Percentiles rank a stretch among this genome's conserved stretches.
phyloP scores from a whole-genome alignment of 106 monocot genomes.

The Agapanthus africanus region DNA sequence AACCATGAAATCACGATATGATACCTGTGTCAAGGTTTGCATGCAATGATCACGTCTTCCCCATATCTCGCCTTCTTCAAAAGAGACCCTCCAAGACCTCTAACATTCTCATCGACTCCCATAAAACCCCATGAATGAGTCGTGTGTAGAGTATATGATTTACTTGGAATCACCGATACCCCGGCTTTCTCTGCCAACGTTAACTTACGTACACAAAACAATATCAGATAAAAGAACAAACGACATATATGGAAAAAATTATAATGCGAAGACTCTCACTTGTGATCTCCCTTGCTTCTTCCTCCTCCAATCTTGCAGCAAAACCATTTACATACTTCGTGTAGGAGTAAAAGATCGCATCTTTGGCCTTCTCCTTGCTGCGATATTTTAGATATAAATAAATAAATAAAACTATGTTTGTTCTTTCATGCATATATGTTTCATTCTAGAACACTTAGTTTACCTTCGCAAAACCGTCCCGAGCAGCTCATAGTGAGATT shows the following conservation, averaged over 20 bases:
- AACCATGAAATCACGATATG: too few species aligned
- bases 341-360: slow-evolving; percentile 59
- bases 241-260: background rate
- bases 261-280: slow-evolving; percentile 10
- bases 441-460: too few species aligned
- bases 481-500: too few species aligned
- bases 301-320: slow-evolving; percentile 53
- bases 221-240: background rate
- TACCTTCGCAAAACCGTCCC: too few species aligned
- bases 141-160: slow-evolving; percentile 46
- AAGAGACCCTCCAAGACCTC: slow-evolving; percentile 25
- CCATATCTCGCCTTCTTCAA: slow-evolving; percentile 68
- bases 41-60: slow-evolving; percentile 59
- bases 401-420: background rate
- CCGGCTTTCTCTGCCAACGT: too few species aligned
- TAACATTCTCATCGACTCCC: slow-evolving; percentile 24
- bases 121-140: slow-evolving; percentile 66
- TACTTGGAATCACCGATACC: slow-evolving; percentile 44
- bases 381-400: background rate
- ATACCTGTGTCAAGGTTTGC: slow-evolving; percentile 67
- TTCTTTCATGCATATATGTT: too few species aligned
- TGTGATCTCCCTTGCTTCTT: slow-evolving; percentile 24
- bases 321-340: slow-evolving; percentile 62
- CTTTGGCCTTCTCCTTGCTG: slow-evolving; percentile 46
- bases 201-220: background rate